Percentiles rank a stretch among this genome's conserved stretches.
Conservation (phyloP, 2,329 filamentous ascomycete species). For the Cadophora sp. region DNA sequence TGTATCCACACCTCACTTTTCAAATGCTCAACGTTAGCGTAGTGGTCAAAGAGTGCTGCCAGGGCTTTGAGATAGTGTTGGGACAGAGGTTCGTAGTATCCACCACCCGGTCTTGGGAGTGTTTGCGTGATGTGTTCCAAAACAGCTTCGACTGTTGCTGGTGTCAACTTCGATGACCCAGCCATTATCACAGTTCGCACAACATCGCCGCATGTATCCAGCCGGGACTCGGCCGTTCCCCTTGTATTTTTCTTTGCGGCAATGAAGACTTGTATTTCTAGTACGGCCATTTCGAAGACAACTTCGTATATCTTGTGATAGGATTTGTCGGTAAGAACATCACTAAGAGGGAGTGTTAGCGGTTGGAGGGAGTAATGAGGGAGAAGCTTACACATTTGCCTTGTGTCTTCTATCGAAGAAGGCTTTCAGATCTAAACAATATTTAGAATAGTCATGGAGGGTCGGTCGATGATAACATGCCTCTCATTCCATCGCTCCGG, state of each 20-base stretch:
- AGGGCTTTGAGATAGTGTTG: constrained; percentile 83
- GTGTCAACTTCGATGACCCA: constrained; percentile 70
- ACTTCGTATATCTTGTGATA: constrained; percentile 84
- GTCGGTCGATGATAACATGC: constrained; percentile 14
- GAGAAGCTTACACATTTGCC: constrained; percentile 39
- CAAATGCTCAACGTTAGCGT: constrained; percentile 82
- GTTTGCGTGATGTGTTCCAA: constrained; percentile 83
- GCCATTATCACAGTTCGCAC: constrained; percentile 76
- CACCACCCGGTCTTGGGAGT: constrained; percentile 66
- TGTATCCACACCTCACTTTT: constrained; percentile 55
- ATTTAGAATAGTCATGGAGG: constrained; percentile 5
- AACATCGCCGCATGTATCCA: constrained; percentile 73
- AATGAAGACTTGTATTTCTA: constrained; percentile 71
- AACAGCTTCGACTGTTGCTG: constrained; percentile 79
- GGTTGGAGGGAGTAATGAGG: too few species aligned
- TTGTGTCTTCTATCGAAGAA: constrained; percentile 41
- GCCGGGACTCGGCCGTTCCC: constrained; percentile 58
- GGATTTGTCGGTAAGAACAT: constrained; percentile 72
- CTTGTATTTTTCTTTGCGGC: constrained; percentile 59
- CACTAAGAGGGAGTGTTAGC: constrained; percentile 35
- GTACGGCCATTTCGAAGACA: constrained; percentile 72
- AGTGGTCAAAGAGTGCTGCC: constrained; percentile 71
- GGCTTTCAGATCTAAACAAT: constrained; percentile 39
- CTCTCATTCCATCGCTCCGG: constrained; percentile 29
- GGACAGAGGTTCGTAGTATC: constrained; percentile 71